Base-by-base conservation (phyloP, 139 green algal species). In the Chlorella sorokiniana region DNA sequence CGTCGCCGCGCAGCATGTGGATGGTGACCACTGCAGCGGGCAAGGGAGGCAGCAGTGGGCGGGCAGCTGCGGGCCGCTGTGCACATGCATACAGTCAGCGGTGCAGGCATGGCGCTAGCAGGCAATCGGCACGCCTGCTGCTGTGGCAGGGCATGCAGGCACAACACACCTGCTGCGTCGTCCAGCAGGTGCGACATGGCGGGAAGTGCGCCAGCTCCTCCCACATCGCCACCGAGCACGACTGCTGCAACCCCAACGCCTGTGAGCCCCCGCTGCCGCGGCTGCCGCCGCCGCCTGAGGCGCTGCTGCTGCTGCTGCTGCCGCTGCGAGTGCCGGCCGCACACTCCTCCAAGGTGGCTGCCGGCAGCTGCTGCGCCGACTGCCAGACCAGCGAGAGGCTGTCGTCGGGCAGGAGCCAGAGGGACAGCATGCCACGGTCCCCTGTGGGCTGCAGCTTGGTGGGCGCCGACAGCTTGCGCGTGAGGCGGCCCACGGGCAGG, bases 341-440 rank as follows among this genome's bases (percentile, higher is more conserved):
- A 29, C 33, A 35, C 23, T 31, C 37, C 22, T 67, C 72, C n/a
- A 71, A 27, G 4, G 11, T 29, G 3, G 59, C n/a, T 29, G 75
- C 3, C 2, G 40, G 25, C 75, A 80, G 54, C 33, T 56, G 56
- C 33, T 40, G 44, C 22, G 69, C 35, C 25, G 56, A 65, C 59
- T 86, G 73, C 78, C 72, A 88, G 8, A 83, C 56, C 6, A 88
- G 68, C 23, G 80, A 84, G 31, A 88, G 65, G 14, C 52, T 40
- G 63, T 88, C 84, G 79, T 86, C 72, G n/a, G 80, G 84, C 51
- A 88, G 67, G 14, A 88, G 73, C 74, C 81, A 88, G 23, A 88
- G 80, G 64, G 69, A 67, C 4, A 88, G 65, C 54, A 70, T 20
- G 25, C 84, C 84, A 54, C 52, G 70, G 31, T 77, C 81, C 4